Base-by-base conservation (phyloP, 2,329 filamentous ascomycete species). In the Penicillium sp. region DNA sequence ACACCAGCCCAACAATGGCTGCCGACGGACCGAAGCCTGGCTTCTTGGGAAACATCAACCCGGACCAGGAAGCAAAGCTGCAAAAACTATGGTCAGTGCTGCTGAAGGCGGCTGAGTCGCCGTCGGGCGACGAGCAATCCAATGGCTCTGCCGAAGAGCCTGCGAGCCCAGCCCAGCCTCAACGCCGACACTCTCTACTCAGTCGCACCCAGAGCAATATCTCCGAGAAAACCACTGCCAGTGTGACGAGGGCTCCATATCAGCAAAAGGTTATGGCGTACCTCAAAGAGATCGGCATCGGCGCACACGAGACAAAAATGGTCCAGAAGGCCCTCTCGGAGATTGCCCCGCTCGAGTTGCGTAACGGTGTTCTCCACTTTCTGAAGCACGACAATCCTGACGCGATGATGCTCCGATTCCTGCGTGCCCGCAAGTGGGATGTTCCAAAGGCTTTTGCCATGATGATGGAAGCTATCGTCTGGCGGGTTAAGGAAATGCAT, bases 341-440 rank as follows among this genome's bases (percentile, higher is more conserved):
- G 62, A 86, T 89, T 66, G 84, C 88, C 0, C 91, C 93, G 0
- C 90, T 93, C 70, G 84, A 89, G 49, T 86, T 98, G 65, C 87
- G 92, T 51, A 82, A 84, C 28, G 89, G 92, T 13, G 37, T 55
- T n/a, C 17, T n/a, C 61, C 62, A 17, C 24, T 54, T 19, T 38
- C 86, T 93, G 62, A 98, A 97, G 81, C 90, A 94, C 72, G 94
- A 98, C 72, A 88, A 97, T 74, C 94, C 94, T 0, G 95, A 98
- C 78, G 91, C 88, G 0, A 81, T 96, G 30, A 80, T 93, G 19
- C 80, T 96, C 55, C 88, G 92, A 42, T 96, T 95, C 75, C 81
- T 96, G 55, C 84, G 92, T 53, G 92, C 92, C 24, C 85, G 92
- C 45, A 96, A 96, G 78, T 98, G 94, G 94, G 92, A 98, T 72